Percentiles rank a stretch among this genome's conserved stretches.
Conservation (phyloP, 306 rosid species). For the Datisca glomerata region DNA sequence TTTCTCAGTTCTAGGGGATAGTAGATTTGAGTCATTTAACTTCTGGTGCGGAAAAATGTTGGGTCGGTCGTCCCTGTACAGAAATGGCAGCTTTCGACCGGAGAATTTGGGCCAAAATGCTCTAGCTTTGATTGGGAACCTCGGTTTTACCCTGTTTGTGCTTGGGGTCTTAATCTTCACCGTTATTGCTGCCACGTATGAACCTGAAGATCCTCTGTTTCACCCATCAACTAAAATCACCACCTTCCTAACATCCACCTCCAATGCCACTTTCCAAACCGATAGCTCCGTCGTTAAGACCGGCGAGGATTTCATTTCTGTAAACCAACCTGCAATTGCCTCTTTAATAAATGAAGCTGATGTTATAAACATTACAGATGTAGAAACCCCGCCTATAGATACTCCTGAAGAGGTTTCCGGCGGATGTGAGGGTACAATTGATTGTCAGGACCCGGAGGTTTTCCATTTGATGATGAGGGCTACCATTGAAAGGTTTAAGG, state of each 20-base stretch:
- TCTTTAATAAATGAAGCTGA: conserved; percentile 51
- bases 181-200: conserved; percentile 88
- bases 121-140: conserved; percentile 77
- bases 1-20: conserved; percentile 4
- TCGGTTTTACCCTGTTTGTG: conserved; percentile 81
- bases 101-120: conserved; percentile 81
- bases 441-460: conserved; percentile 84
- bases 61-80: conserved; percentile 48
- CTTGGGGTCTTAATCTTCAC: conserved; percentile 80
- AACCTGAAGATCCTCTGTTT: conserved; percentile 95
- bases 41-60: conserved; percentile 23
- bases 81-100: conserved; percentile 63
- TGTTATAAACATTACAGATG: conserved; percentile 26
- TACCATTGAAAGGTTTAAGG: conserved; percentile 77
- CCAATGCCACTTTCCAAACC: conserved; percentile 93
- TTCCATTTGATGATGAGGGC: conserved; percentile 90
- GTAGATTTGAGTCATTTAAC: no score
- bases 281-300: conserved; percentile 72
- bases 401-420: conserved; percentile 7
- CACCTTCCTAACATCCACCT: conserved; percentile 71
- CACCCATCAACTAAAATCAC: conserved; percentile 89
- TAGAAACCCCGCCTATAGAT: conserved; percentile 4
- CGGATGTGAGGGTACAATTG: conserved; percentile 54
- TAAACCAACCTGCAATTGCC: conserved; percentile 67
- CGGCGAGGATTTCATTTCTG: conserved; percentile 91